phyloP scores from a whole-genome alignment of 108 stramenopile species.

The Tribonema minus region DNA sequence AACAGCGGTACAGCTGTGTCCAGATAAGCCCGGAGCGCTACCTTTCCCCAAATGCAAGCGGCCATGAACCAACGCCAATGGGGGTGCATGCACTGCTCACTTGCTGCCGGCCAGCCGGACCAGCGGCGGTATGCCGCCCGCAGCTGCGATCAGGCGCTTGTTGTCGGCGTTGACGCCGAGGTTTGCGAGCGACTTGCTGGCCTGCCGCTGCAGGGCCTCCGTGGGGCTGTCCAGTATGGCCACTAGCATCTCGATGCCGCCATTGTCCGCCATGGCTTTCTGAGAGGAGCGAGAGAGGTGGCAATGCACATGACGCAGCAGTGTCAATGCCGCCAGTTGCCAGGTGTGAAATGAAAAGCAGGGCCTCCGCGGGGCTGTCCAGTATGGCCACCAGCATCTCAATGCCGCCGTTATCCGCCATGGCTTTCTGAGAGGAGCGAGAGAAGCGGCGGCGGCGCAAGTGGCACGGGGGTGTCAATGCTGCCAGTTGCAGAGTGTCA shows the following conservation, averaged over 20 bases:
- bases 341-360: no score
- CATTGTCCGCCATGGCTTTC: slow-evolving; percentile 54
- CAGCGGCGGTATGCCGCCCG: slow-evolving; percentile 51
- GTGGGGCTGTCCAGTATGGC: slow-evolving; percentile 25
- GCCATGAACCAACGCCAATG: no score
- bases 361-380: no score
- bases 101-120: slow-evolving; percentile 37
- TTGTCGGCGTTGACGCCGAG: slow-evolving; percentile 58
- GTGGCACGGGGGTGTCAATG: no score
- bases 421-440: slow-evolving; percentile 51
- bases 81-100: not conserved
- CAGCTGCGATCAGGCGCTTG: slow-evolving; percentile 51
- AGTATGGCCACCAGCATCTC: slow-evolving; percentile 56
- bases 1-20: no score
- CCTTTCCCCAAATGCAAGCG: not conserved
- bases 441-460: no score
- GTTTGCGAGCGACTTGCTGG: slow-evolving; percentile 63
- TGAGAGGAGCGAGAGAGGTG: no score
- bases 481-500: no score
- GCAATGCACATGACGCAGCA: no score
- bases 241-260: slow-evolving; percentile 59
- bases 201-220: slow-evolving; percentile 53
- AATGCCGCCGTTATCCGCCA: slow-evolving; percentile 60
- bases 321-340: no score
- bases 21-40: no score